Base-by-base conservation (phyloP, 805 yeast species). In the Saccharomycopsis fermentans region DNA sequence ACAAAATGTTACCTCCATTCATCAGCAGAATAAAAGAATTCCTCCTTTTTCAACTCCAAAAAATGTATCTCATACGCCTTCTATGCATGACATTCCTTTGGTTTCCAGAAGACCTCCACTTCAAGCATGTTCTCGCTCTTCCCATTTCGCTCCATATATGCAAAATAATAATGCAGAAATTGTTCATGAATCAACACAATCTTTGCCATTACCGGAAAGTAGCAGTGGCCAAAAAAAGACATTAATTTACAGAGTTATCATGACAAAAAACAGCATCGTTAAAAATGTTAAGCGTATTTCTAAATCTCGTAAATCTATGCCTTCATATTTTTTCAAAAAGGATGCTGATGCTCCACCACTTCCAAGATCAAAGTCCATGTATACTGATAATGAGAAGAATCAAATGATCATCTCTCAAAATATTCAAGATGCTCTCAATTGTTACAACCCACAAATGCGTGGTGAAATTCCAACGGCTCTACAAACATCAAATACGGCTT, bases 191-290 rank as follows among this genome's bases (percentile, higher is more conserved):
- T 43, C 50, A 9, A 21, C 50, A 21, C 50, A 43, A 43, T 43
- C 50, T 6, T 43, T 43, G 26, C 50, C 50, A 43, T 43, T 43
- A 21, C 29, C 29, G 2, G 52, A 29, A 12, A 53, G 27, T 36
- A 26, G 24, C 27, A 26, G 5, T 37, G 50, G 26, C 24, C 36
- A 52, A 9, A 55, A 55, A 19, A 60, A 60, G 29, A 55, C 59
- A 9, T 50, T 60, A 14, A 60, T 55, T 36, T 58, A 60, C 50
- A 58, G 59, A 55, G 63, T 60, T 16, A 58, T 60, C 24, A 55
- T 60, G 19, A 58, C 63, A 14, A 55, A 53, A 17, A 55, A 56
- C 14, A 60, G 50, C 37, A 55, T 60, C 36, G 54, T 58, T 36
- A 55, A 60, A 32, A 58, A 58, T 27, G 57, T 60, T 17, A 58